Evolutionary conservation across 139 green algal genomes (phyloP).

Genomic region (Chlamydomonas sp.): DNA sequence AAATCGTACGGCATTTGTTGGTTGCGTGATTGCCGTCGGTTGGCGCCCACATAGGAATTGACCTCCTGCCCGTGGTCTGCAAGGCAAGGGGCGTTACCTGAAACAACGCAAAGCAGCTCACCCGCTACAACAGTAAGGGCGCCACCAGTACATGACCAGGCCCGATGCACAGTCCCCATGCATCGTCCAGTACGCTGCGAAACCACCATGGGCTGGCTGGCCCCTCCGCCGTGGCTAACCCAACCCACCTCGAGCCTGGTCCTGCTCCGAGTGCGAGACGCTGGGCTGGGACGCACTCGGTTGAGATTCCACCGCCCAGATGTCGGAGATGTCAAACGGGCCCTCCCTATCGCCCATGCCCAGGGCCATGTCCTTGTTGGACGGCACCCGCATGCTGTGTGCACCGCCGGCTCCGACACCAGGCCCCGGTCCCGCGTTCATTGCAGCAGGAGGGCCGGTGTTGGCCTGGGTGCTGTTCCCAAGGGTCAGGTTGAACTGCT

Average conservation of each 20-base stretch:
- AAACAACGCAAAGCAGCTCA: not conserved
- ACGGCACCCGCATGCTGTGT: constrained; percentile 4
- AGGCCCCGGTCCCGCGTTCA: too few relatives aligned
- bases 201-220: not conserved
- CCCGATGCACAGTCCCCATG: not conserved
- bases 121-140: not conserved
- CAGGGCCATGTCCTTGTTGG: constrained; percentile 21
- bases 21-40: not conserved
- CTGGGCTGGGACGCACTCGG: constrained; percentile 16
- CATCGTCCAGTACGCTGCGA: not conserved
- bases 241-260: not conserved
- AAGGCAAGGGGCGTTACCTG: not conserved
- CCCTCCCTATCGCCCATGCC: constrained; percentile 21
- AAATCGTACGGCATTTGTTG: not conserved
- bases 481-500: not conserved
- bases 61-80: constrained; percentile 11
- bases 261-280: not conserved
- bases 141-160: not conserved
- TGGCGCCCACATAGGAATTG: constrained; percentile 6
- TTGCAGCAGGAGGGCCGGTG: not conserved
- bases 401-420: not conserved
- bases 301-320: constrained; percentile 40
- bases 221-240: not conserved
- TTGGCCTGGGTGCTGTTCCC: not conserved
- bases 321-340: constrained; percentile 55